These are phyloP conservation scores for Drechslerella dactyloides DNA, from an alignment of 2,329 filamentous ascomycete species.

Conservation along the genomic window DNA sequence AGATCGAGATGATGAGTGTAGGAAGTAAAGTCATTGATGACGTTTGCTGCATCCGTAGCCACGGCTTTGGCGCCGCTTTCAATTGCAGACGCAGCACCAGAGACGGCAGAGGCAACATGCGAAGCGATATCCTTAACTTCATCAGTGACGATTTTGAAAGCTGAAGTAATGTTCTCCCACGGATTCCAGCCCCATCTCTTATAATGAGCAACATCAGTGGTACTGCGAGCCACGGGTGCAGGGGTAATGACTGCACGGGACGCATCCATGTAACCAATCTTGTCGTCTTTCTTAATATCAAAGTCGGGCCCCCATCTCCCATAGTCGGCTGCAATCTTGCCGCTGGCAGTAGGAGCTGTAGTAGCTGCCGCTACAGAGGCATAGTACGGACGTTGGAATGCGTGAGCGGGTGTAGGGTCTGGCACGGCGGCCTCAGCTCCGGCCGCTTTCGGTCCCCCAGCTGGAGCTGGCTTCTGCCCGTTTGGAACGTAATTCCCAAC, in stretches of 20 bases:
- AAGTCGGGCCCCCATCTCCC: slow-evolving; percentile 42
- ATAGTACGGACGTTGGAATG: slow-evolving; percentile 36
- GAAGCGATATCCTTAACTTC: slow-evolving; percentile 28
- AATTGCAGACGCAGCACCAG: slow-evolving; percentile 25
- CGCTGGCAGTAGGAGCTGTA: slow-evolving; percentile 5
- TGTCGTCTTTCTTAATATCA: slow-evolving; percentile 32
- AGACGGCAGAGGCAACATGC: slow-evolving; percentile 30
- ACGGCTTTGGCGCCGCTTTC: slow-evolving; percentile 30
- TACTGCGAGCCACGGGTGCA: slow-evolving; percentile 8
- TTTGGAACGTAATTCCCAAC: slow-evolving; percentile 44
- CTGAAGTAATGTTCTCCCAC: slow-evolving; percentile 39
- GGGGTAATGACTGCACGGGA: slow-evolving; percentile 32
- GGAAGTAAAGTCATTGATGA: slow-evolving; percentile 37
- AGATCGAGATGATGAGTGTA: slow-evolving; percentile 19
- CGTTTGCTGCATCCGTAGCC: slow-evolving; percentile 20
- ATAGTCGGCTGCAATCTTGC: slow-evolving; percentile 22
- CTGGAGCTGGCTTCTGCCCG: not conserved
- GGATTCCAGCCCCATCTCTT: slow-evolving; percentile 48
- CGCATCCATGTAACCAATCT: slow-evolving; percentile 38
- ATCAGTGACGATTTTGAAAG: slow-evolving; percentile 29
- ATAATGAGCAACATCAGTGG: not conserved
- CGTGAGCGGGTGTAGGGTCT: slow-evolving; percentile 22
- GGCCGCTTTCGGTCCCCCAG: too few species aligned
- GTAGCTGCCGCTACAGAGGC: slow-evolving; percentile 17
- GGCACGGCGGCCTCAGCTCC: slow-evolving; percentile 5